phyloP scores from a whole-genome alignment of 2,329 filamentous ascomycete species.

The Claviceps maximensis region DNA sequence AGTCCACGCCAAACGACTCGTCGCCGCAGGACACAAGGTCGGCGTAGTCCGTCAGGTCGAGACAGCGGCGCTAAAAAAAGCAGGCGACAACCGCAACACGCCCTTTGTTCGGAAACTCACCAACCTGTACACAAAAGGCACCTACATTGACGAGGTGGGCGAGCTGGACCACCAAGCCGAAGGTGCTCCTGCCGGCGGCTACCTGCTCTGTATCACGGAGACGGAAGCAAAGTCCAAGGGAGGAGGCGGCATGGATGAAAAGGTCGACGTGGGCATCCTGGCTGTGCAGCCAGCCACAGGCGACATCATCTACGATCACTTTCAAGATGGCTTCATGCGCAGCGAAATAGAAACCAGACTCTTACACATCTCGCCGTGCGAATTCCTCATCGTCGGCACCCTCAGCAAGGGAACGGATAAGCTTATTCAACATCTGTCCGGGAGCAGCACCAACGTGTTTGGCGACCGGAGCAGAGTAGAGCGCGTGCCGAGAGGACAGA shows the following conservation, averaged over 20 bases:
- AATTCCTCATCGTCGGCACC: conserved; percentile 85
- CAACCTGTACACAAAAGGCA: conserved; percentile 95
- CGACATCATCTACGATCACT: conserved; percentile 89
- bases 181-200: conserved; percentile 54
- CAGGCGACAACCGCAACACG: conserved; percentile 82
- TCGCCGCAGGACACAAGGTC: conserved; percentile 88
- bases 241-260: conserved; percentile 74
- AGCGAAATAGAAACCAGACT: conserved; percentile 92
- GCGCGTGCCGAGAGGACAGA: conserved; percentile 60
- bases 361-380: conserved; percentile 88
- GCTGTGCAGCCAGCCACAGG: conserved; percentile 93
- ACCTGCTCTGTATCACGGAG: conserved; percentile 86
- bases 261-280: conserved; percentile 79
- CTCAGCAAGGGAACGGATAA: conserved; percentile 88
- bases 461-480: conserved; percentile 84
- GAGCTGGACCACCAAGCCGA: conserved; percentile 46
- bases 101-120: conserved; percentile 89
- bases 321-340: conserved; percentile 95
- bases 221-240: conserved; percentile 48
- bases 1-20: conserved; percentile 86
- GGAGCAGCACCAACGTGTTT: conserved; percentile 81
- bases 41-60: conserved; percentile 90
- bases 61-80: conserved; percentile 90
- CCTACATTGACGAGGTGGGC: conserved; percentile 88
- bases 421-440: conserved; percentile 76